A percentile compares a stretch with the other conserved stretches of the same genome.
Evolutionary conservation across 2,329 filamentous ascomycete species (phyloP).

Genomic region (Neofusicoccum parvum): DNA sequence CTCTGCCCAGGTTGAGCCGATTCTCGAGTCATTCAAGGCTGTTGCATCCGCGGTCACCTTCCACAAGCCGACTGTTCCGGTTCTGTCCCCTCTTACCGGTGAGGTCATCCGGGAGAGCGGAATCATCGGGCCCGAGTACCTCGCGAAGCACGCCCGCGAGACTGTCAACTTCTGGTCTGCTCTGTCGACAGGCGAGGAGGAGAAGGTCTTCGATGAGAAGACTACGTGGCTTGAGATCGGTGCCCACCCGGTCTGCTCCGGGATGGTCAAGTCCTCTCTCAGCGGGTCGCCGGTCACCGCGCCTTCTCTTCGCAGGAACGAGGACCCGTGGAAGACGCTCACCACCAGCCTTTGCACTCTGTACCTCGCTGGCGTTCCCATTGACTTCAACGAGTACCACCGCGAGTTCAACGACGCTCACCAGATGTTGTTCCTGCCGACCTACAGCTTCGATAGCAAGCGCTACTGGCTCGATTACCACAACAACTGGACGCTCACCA

Average conservation of each 20-base stretch:
- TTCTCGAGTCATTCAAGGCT: conserved; percentile 62
- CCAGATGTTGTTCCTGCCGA: conserved; percentile 65
- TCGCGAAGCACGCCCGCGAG: conserved; percentile 66
- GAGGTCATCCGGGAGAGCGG: conserved; percentile 61
- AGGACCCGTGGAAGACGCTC: conserved; percentile 67
- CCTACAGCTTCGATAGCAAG: conserved; percentile 71
- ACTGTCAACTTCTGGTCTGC: conserved; percentile 70
- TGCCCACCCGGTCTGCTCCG: conserved; percentile 70
- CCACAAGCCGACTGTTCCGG: conserved; percentile 59
- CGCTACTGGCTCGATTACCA: conserved; percentile 73
- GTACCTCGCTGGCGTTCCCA: conserved; percentile 61
- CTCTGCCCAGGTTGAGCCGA: conserved; percentile 65
- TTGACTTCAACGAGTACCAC: conserved; percentile 74
- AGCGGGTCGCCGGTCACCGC: conserved; percentile 57
- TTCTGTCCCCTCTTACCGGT: conserved; percentile 69
- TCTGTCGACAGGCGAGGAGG: conserved; percentile 59
- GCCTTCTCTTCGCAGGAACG: conserved; percentile 64
- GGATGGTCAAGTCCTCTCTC: conserved; percentile 68
- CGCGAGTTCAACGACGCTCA: conserved; percentile 61
- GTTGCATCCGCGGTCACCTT: conserved; percentile 58
- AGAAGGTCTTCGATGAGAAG: conserved; percentile 64
- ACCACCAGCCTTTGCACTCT: conserved; percentile 60
- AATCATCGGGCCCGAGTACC: conserved; percentile 62
- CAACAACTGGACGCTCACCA: conserved; percentile 72
- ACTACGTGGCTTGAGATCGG: conserved; percentile 74